A percentile compares a stretch with the other conserved stretches of the same genome.
Evolutionary conservation across 495 filamentous ascomycete genomes (phyloP).

Genomic region (Aspergillus mulundensis): DNA sequence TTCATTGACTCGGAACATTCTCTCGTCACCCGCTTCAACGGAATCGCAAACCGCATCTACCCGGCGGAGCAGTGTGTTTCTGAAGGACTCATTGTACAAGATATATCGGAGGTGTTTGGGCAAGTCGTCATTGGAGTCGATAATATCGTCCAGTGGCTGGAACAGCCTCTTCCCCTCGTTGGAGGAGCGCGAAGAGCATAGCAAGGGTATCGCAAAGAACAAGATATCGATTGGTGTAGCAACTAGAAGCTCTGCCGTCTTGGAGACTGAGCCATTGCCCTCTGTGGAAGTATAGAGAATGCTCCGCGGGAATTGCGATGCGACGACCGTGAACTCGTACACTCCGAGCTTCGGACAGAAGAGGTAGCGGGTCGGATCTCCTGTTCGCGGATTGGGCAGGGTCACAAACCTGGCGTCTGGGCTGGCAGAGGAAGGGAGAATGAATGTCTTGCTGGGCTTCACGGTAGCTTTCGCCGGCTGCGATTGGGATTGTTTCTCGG

Average conservation of each 20-base stretch:
- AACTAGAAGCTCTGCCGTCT: slow-evolving; percentile 66
- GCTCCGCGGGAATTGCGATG: slow-evolving; percentile 42
- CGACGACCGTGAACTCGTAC: slow-evolving; percentile 80
- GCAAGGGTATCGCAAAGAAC: slow-evolving; percentile 74
- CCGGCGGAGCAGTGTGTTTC: slow-evolving; percentile 41
- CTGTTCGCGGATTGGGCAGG: slow-evolving; percentile 72
- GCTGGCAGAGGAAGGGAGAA: slow-evolving; percentile 67
- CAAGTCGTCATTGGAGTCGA: slow-evolving; percentile 60
- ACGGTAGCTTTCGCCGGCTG: slow-evolving; percentile 8
- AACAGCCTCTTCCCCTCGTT: slow-evolving; percentile 57
- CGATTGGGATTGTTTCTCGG: slow-evolving; percentile 1
- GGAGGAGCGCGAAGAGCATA: slow-evolving; percentile 42
- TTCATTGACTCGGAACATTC: slow-evolving; percentile 72
- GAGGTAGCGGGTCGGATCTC: slow-evolving; percentile 63
- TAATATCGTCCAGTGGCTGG: slow-evolving; percentile 73
- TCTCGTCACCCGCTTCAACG: slow-evolving; percentile 76
- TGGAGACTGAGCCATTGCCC: slow-evolving; percentile 35
- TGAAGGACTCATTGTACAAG: slow-evolving; percentile 45
- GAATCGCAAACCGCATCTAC: slow-evolving; percentile 70
- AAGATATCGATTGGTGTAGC: slow-evolving; percentile 81
- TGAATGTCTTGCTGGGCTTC: slow-evolving; percentile 64
- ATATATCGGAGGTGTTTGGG: slow-evolving; percentile 55
- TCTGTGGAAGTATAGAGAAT: slow-evolving; percentile 31
- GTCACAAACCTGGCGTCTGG: slow-evolving; percentile 66
- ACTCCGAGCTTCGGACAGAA: slow-evolving; percentile 74